phyloP scores from a whole-genome alignment of 495 filamentous ascomycete genomes.

The Aspergillus indologenus region DNA sequence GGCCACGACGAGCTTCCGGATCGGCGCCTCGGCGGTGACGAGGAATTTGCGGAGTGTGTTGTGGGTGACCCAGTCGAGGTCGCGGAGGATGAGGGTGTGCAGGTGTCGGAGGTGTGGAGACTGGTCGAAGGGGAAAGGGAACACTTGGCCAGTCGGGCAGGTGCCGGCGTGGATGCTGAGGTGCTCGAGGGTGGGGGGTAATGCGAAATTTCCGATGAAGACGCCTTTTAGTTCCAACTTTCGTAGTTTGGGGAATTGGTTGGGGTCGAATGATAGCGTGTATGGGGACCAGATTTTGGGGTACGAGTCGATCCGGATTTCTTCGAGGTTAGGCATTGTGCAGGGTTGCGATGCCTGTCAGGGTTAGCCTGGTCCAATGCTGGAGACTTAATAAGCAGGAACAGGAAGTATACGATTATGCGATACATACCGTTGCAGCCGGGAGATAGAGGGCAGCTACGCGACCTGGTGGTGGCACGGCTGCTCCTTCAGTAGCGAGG shows the following conservation, averaged over 20 bases:
- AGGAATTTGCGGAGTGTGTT: slow-evolving; percentile 20
- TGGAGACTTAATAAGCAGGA: neutral
- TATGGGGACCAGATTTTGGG: slow-evolving; percentile 23
- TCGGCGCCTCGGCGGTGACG: slow-evolving; percentile 20
- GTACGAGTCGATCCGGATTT: slow-evolving; percentile 34
- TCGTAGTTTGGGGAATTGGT: slow-evolving; percentile 25
- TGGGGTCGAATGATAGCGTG: slow-evolving; percentile 17
- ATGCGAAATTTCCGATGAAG: slow-evolving; percentile 15
- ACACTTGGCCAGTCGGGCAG: slow-evolving; percentile 8
- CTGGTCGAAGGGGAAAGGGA: slow-evolving; percentile 13
- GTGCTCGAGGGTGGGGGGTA: slow-evolving; percentile 33
- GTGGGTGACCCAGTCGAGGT: slow-evolving; percentile 24
- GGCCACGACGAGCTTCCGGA: slow-evolving; percentile 31
- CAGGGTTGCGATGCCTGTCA: slow-evolving; percentile 13
- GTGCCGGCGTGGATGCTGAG: slow-evolving; percentile 31
- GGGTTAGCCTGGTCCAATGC: neutral
- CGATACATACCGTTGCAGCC: neutral
- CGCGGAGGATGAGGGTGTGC: slow-evolving; percentile 31
- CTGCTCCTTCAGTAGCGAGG: slow-evolving; percentile 20
- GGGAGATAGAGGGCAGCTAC: slow-evolving; percentile 23
- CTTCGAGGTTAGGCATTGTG: slow-evolving; percentile 36
- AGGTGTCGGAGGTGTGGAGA: slow-evolving; percentile 27
- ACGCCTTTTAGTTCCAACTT: slow-evolving; percentile 33
- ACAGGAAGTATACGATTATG: no score
- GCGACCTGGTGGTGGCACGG: neutral